phyloP scores from a whole-genome alignment of 768 basidiomycete genomes.

The Lenzites betulinus region DNA sequence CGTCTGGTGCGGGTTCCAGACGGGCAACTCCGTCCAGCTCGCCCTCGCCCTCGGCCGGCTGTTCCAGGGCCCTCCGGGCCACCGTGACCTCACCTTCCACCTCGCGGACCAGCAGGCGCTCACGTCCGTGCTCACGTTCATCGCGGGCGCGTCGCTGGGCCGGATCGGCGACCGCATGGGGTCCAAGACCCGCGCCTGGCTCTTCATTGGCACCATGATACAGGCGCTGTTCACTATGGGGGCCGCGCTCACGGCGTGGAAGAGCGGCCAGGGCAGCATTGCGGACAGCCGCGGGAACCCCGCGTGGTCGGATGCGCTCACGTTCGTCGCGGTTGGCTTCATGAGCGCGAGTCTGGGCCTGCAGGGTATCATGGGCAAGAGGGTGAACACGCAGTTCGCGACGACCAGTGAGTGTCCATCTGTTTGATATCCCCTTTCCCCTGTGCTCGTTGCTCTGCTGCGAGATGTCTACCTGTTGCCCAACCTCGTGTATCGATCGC shows the following conservation, averaged over 20 bases:
- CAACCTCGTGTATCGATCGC: neutral
- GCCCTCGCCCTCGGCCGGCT: slow-evolving; percentile 80
- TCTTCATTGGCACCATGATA: slow-evolving; percentile 67
- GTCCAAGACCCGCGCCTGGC: slow-evolving; percentile 71
- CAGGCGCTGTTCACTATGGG: slow-evolving; percentile 79
- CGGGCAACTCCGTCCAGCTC: slow-evolving; percentile 75
- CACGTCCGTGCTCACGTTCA: slow-evolving; percentile 76
- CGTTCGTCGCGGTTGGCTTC: slow-evolving; percentile 75
- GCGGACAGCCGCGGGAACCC: slow-evolving; percentile 58
- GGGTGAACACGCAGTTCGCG: slow-evolving; percentile 76
- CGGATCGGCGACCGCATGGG: slow-evolving; percentile 86
- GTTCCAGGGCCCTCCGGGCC: slow-evolving; percentile 53
- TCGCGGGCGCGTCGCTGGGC: slow-evolving; percentile 74
- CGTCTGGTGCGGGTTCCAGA: slow-evolving; percentile 87
- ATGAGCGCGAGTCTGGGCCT: slow-evolving; percentile 81
- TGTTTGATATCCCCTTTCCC: neutral
- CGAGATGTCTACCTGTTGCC: no score
- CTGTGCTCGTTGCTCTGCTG: no score
- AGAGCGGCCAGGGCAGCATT: slow-evolving; percentile 58
- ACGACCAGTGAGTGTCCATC: slow-evolving; percentile 59
- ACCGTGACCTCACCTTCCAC: slow-evolving; percentile 65
- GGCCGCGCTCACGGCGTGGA: slow-evolving; percentile 70
- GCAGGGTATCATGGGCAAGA: slow-evolving; percentile 85
- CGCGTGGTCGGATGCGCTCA: slow-evolving; percentile 66
- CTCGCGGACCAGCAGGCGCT: slow-evolving; percentile 83